Evolutionary conservation across 2,329 filamentous ascomycete genomes (phyloP).

Genomic region (Scedosporium boydii): DNA sequence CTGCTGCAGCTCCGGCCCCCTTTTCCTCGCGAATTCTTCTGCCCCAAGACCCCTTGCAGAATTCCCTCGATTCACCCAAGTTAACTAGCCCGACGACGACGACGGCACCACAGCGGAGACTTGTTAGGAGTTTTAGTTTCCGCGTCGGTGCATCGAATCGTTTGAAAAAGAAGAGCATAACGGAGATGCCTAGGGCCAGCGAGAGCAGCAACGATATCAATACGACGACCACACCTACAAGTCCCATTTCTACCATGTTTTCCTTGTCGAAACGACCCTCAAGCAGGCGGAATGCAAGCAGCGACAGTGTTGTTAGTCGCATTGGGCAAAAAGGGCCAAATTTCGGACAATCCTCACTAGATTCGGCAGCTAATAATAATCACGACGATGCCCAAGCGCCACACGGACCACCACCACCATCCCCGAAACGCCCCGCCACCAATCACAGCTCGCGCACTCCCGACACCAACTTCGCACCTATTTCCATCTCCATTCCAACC

Average conservation of each 20-base stretch:
- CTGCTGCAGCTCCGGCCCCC: not conserved
- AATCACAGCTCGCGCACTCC: not conserved
- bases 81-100: not conserved
- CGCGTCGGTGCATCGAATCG: constrained; percentile 1
- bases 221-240: not conserved
- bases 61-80: not conserved
- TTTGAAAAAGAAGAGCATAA: constrained; percentile 4
- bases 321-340: not conserved
- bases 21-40: not conserved
- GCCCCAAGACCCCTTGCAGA: not conserved
- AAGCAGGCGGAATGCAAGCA: not conserved
- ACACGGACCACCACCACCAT: constrained; percentile 2
- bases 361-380: constrained; percentile 2
- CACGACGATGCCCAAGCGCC: not conserved
- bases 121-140: constrained; percentile 3
- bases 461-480: constrained; percentile 31
- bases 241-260: not conserved
- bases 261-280: not conserved
- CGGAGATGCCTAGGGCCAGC: not conserved
- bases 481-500: constrained; percentile 47
- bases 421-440: constrained; percentile 3
- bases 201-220: not conserved
- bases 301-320: not conserved
- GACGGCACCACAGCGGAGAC: not conserved
- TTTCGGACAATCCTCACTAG: constrained; percentile 1